Conservation (phyloP, 2,329 filamentous ascomycete genomes). For the Botryosphaeria dothidea region DNA sequence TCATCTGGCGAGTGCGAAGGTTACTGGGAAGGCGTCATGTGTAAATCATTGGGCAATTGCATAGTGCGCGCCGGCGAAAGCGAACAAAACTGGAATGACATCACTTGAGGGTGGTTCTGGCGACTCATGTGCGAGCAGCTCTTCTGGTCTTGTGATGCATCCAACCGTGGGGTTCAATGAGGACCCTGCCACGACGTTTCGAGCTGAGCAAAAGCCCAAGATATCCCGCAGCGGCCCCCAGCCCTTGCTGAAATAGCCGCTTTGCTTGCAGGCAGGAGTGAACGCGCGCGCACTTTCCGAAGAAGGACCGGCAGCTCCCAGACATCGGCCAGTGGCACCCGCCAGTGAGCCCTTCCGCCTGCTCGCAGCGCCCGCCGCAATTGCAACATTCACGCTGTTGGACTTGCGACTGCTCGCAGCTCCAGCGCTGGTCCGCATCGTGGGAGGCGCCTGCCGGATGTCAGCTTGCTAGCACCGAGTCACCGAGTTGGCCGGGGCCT, state of each 20-base stretch:
- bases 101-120: background rate
- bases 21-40: constrained; percentile 24
- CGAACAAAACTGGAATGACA: constrained; percentile 14
- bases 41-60: constrained; percentile 5
- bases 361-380: constrained; percentile 1
- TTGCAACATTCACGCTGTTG: background rate
- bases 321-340: background rate
- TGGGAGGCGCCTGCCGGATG: background rate
- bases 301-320: background rate
- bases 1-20: constrained; percentile 21
- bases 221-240: background rate
- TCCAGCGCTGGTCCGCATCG: background rate
- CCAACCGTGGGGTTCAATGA: background rate
- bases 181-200: too few relatives aligned
- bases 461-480: background rate
- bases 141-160: background rate
- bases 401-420: background rate
- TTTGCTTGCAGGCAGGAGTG: background rate
- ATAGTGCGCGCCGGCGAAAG: background rate
- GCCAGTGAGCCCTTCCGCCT: background rate
- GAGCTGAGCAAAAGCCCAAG: background rate
- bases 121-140: background rate
- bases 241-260: background rate
- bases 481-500: background rate
- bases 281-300: background rate